A percentile compares a stretch with the other conserved stretches of the same genome.
phyloP scores from a whole-genome alignment of 352 stramenopile species.

The Sclerospora graminicola region DNA sequence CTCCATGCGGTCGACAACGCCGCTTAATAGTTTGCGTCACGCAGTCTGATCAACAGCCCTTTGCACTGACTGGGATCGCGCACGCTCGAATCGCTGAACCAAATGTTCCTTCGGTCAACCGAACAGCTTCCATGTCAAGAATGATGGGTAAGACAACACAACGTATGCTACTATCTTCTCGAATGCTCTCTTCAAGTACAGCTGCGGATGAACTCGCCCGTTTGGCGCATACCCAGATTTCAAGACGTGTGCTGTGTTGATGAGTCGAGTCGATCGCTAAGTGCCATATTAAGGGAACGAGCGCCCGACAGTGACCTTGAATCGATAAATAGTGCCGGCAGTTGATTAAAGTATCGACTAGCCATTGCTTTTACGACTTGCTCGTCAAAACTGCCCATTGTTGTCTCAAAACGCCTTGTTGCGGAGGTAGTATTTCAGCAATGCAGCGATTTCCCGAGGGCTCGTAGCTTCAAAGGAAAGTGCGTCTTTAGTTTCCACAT shows the following conservation, averaged over 20 bases:
- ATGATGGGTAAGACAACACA: slow-evolving; percentile 32
- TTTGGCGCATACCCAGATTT: slow-evolving; percentile 32
- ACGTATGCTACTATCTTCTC: slow-evolving; percentile 27
- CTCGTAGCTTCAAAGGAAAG: slow-evolving; percentile 34
- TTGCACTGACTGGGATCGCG: slow-evolving; percentile 32
- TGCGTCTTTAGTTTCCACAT: too few relatives aligned
- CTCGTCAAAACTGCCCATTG: slow-evolving; percentile 39
- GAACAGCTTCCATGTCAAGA: slow-evolving; percentile 22
- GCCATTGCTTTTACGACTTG: slow-evolving; percentile 39
- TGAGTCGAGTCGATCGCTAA: slow-evolving; percentile 37
- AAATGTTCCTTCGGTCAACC: slow-evolving; percentile 16
- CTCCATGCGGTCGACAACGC: slow-evolving; percentile 44
- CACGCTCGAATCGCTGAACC: slow-evolving; percentile 32
- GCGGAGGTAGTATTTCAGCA: slow-evolving; percentile 38
- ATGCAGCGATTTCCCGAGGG: slow-evolving; percentile 39
- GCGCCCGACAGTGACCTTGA: slow-evolving; percentile 16
- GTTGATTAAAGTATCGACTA: slow-evolving; percentile 49
- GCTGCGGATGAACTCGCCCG: neutral
- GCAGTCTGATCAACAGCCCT: slow-evolving; percentile 51
- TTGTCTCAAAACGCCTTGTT: slow-evolving; percentile 60
- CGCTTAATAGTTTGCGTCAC: slow-evolving; percentile 50
- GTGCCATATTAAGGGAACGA: slow-evolving; percentile 41
- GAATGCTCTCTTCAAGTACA: slow-evolving; percentile 4
- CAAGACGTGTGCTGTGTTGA: slow-evolving; percentile 21
- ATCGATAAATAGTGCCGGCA: slow-evolving; percentile 25